A percentile compares a stretch with the other conserved stretches of the same genome.
These are phyloP conservation scores for Microdochium bolleyi DNA, from an alignment of 2,329 filamentous ascomycete species.

Conservation along the genomic window DNA sequence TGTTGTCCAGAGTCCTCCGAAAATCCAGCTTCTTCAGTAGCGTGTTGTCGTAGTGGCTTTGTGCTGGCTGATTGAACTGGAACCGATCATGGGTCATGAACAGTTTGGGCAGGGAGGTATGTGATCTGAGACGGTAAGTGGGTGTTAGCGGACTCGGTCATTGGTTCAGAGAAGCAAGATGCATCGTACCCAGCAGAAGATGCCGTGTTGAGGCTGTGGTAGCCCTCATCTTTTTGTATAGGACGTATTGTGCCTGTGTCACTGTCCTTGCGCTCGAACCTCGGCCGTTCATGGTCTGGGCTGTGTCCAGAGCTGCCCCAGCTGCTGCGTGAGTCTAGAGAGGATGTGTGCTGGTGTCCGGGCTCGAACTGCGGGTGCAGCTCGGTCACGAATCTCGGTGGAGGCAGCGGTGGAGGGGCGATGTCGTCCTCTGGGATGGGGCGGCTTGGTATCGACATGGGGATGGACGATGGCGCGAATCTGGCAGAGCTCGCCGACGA, in stretches of 20 bases:
- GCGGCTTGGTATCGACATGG: slow-evolving; percentile 26
- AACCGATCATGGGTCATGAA: slow-evolving; percentile 42
- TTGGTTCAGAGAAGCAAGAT: background rate
- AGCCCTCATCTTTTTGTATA: slow-evolving; percentile 20
- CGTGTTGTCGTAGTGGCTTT: slow-evolving; percentile 34
- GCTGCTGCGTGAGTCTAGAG: slow-evolving; percentile 18
- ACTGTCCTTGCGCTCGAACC: slow-evolving; percentile 10
- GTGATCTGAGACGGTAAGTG: slow-evolving; percentile 22
- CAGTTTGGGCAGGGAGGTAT: slow-evolving; percentile 33
- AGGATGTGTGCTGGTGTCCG: slow-evolving; percentile 16
- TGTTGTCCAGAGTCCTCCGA: slow-evolving; percentile 33
- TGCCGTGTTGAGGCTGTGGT: slow-evolving; percentile 21
- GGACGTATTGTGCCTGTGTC: slow-evolving; percentile 10
- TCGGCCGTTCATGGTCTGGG: slow-evolving; percentile 11
- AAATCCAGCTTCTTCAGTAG: slow-evolving; percentile 50
- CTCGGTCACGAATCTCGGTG: slow-evolving; percentile 21
- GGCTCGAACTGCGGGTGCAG: slow-evolving; percentile 3
- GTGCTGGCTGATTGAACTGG: slow-evolving; percentile 33
- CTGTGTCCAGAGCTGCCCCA: slow-evolving; percentile 17
- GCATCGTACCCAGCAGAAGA: slow-evolving; percentile 9
- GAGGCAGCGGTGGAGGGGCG: slow-evolving; percentile 26
- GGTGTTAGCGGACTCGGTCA: background rate
- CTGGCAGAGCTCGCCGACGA: slow-evolving; percentile 34
- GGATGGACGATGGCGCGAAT: slow-evolving; percentile 25
- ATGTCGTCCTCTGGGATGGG: slow-evolving; percentile 19